Evolutionary conservation across 192 early-diverging fungal genomes (phyloP).

Genomic region (Fimicolochytrium jonesii): DNA sequence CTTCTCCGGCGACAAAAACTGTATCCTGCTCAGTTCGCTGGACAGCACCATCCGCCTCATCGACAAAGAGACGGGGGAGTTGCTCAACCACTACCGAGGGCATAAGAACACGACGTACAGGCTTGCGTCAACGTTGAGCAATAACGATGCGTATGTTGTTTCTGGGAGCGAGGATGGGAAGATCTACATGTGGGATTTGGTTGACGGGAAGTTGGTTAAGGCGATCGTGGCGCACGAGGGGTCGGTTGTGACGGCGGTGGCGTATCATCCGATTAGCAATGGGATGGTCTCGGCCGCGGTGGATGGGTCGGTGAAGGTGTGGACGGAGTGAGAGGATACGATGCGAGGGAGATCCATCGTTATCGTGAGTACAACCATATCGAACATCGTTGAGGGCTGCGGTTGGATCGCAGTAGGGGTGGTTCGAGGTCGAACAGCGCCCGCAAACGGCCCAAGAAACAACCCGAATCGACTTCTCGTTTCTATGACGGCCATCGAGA

Average conservation of each 20-base stretch:
- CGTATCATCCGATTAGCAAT: slow-evolving; percentile 63
- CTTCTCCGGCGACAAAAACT: slow-evolving; percentile 65
- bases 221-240: slow-evolving; percentile 51
- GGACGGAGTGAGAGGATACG: slow-evolving; percentile 26
- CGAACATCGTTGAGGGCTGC: too few species aligned
- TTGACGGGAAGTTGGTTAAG: slow-evolving; percentile 54
- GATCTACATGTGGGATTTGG: slow-evolving; percentile 82
- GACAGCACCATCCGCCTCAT: slow-evolving; percentile 81
- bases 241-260: slow-evolving; percentile 60
- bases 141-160: slow-evolving; percentile 67
- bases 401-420: too few species aligned
- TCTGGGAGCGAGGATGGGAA: slow-evolving; percentile 88
- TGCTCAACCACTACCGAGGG: slow-evolving; percentile 73
- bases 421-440: too few species aligned
- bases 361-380: too few species aligned
- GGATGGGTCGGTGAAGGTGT: slow-evolving; percentile 65
- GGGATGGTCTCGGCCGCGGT: slow-evolving; percentile 61
- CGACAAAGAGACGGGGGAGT: slow-evolving; percentile 68
- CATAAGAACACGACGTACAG: slow-evolving; percentile 79
- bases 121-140: slow-evolving; percentile 64
- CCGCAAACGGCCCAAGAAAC: too few species aligned
- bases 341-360: too few species aligned
- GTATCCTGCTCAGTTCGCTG: slow-evolving; percentile 69
- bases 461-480: too few species aligned
- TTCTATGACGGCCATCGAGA: too few species aligned